Conservation (phyloP, 306 rosid genomes). For the Fragaria vesca region DNA sequence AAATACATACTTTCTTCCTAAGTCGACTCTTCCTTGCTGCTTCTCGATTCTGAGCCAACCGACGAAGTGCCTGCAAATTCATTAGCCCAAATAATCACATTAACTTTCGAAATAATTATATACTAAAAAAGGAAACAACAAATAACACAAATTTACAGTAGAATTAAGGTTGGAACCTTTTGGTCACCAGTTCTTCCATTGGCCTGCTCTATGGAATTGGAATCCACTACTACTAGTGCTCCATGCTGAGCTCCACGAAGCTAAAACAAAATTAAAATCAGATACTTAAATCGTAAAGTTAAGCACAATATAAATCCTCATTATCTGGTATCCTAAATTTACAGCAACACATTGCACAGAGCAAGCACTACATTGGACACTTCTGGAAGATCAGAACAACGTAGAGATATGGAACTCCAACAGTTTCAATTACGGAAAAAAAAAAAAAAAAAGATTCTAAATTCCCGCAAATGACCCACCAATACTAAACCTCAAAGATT, state of each 20-base stretch:
- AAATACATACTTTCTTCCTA: constrained; percentile 63
- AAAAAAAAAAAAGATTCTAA: background rate
- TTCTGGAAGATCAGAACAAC: background rate
- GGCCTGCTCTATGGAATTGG: constrained; percentile 54
- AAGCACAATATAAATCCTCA: background rate
- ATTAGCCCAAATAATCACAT: background rate
- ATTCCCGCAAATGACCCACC: constrained; percentile 11
- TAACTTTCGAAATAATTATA: background rate
- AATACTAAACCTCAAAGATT: background rate
- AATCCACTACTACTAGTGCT: constrained; percentile 48
- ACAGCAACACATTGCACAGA: background rate
- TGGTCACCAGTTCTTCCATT: constrained; percentile 54
- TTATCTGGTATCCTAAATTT: background rate
- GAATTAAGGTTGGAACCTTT: constrained; percentile 31
- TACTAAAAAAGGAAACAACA: background rate
- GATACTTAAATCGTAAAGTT: background rate
- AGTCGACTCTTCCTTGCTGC: constrained; percentile 75
- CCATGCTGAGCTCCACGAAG: constrained; percentile 49
- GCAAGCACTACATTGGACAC: background rate
- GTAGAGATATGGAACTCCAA: background rate
- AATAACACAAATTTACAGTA: background rate
- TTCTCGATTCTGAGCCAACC: constrained; percentile 81
- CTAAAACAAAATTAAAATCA: constrained; percentile 27
- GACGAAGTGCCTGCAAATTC: constrained; percentile 47
- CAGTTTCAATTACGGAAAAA: background rate